Percentiles rank a stretch among this genome's conserved stretches.
Conservation (phyloP, 1,284 basidiomycete species). For the Albatrellus sp. region DNA sequence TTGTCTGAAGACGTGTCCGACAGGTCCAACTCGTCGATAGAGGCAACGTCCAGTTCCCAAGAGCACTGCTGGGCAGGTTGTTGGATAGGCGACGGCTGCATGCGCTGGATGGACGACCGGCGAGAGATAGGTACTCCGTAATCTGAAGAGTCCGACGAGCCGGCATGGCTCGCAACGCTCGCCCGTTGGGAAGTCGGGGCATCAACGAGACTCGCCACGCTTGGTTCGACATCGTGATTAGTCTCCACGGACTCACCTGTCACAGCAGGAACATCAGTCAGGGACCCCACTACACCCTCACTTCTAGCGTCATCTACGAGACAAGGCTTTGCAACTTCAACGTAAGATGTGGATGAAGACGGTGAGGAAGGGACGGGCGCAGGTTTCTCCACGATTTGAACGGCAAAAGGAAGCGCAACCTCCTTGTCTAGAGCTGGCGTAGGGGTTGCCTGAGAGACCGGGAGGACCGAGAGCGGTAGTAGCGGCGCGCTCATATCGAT, state of each 20-base stretch:
- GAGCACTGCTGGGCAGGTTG: slow-evolving; percentile 7
- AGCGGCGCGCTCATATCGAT: slow-evolving; percentile 20
- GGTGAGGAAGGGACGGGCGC: neutral
- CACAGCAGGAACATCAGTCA: neutral
- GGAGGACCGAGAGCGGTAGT: neutral
- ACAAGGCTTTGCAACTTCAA: neutral
- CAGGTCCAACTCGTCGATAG: slow-evolving; percentile 62
- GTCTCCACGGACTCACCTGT: slow-evolving; percentile 2
- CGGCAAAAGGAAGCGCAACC: neutral
- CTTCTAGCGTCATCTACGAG: neutral
- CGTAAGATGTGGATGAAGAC: neutral
- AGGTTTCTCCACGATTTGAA: too few relatives aligned
- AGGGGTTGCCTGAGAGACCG: neutral
- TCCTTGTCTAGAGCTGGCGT: neutral
- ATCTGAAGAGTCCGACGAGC: slow-evolving; percentile 39
- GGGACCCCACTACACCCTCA: neutral
- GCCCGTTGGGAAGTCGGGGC: slow-evolving; percentile 4
- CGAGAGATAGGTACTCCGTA: slow-evolving; percentile 9
- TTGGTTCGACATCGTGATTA: neutral
- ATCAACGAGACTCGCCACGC: neutral
- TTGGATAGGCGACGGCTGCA: slow-evolving; percentile 21
- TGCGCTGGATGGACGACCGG: slow-evolving; percentile 2
- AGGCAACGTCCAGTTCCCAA: slow-evolving; percentile 56
- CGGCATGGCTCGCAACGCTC: slow-evolving; percentile 11
- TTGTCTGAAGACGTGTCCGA: slow-evolving; percentile 56